Evolutionary conservation across 2,329 filamentous ascomycete species (phyloP).

Genomic region (Epichloe gansuensis): DNA sequence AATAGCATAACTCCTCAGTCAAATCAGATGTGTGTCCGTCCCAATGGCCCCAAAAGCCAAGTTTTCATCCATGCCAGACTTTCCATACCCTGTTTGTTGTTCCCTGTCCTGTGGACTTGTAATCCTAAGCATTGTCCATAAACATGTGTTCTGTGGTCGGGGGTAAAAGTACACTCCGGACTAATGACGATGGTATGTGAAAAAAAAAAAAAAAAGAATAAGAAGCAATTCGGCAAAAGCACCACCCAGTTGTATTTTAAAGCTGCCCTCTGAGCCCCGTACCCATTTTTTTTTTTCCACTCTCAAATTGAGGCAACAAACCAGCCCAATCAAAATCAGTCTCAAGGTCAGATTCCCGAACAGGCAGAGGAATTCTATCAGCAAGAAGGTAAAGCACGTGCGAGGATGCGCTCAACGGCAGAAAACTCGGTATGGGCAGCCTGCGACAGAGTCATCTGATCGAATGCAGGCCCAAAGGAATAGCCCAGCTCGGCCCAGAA

Average conservation of each 20-base stretch:
- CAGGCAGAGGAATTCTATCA: neutral
- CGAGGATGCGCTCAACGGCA: slow-evolving; percentile 37
- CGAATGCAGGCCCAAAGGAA: slow-evolving; percentile 28
- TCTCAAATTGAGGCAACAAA: neutral
- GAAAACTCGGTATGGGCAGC: slow-evolving; percentile 34
- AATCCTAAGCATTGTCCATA: neutral
- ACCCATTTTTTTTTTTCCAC: neutral
- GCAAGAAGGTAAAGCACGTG: slow-evolving; percentile 22
- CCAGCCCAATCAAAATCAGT: neutral
- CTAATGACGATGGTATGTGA: neutral
- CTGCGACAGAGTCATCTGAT: slow-evolving; percentile 35
- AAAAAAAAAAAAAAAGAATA: neutral
- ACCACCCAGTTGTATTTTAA: neutral
- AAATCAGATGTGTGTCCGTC: neutral
- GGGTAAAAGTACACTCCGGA: neutral
- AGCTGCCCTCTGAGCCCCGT: neutral
- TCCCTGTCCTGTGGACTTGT: neutral
- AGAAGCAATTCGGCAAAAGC: neutral
- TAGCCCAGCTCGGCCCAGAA: slow-evolving; percentile 37
- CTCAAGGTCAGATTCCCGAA: neutral
- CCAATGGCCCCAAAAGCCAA: neutral
- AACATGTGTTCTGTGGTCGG: neutral
- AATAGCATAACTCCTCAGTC: neutral
- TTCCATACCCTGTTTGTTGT: neutral
- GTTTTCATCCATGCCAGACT: neutral